Base-by-base conservation (phyloP, 176 grass and related monocot genomes). In the Juncus effusus region DNA sequence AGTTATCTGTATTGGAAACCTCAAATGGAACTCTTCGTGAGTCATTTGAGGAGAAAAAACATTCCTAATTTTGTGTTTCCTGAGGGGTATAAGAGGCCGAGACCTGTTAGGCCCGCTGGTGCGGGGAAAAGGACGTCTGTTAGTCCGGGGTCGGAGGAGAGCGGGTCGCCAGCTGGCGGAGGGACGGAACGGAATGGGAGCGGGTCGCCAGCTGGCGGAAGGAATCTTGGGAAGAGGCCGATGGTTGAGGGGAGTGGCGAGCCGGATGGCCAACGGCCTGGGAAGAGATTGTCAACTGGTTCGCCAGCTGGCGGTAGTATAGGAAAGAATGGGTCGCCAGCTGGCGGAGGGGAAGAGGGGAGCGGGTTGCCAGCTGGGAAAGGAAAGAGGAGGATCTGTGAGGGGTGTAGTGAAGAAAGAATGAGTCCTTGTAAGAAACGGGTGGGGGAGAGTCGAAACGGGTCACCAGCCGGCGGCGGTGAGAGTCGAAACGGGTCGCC, bases 21-120 rank as follows among this genome's bases (percentile, higher is more conserved):
- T 44, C 88, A 88, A 16, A 99, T 99, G 94, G 85, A 99, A 60
- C 67, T 99, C 64, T 87, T 84, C 63, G 94, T 99, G 49, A 93
- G 85, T 82, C 94, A 99, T 90, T 86, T 99, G 61, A 75, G 89
- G 16, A 86, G 89, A 58, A 99, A 82, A 76, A 80, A 90, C 45
- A 84, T 99, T 81, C 94, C 89, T 50, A 62, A 72, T 54, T 99
- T 89, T 78, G 85, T 90, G 6, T 99, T 99, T 62, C 94, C 89
- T 42, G 89, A 93, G 60, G 94, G 94, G 36, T 86, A 99, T 82
- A 87, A 10, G 77, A 63, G 10, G 60, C 55, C 9, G 68, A 89
- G 74, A 80, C 74, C 63, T 65, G 50, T 64, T 77, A 67, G 67
- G 36, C 7, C 8, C 45, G 37, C 36, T 76, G 63, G 58, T 59